Evolutionary conservation across 192 early-diverging fungal species (phyloP), one percentile per base, ranked within the genome.

Genomic region (Podila epicladia): DNA sequence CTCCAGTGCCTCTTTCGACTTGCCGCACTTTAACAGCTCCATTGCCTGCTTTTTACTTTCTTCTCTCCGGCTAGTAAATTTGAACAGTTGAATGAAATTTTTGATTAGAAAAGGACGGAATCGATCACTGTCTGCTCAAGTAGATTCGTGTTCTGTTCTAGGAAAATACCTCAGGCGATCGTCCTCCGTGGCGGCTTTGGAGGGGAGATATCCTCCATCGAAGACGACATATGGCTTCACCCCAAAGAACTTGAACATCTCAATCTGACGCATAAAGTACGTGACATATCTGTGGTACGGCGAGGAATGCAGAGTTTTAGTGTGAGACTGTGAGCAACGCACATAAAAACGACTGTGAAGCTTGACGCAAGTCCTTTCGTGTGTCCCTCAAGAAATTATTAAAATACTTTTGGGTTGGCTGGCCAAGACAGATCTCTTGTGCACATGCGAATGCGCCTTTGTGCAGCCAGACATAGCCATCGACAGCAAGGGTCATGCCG

Each of bases 401-500:
- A 15, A 72, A 57, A 20, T 82, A 95, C 94, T 86, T 91, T 55
- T 85, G 83, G 2, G 97, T 97, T 8, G 85, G 83, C n/a, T 87
- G 71, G 29, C 87, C 90, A 15, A 88, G 82, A 22, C 87, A 89
- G 8, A 99, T 84, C 13, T 99, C 97, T 22, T 88, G 71, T 0
- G 95, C 94, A 68, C 98, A 99, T 4, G 91, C 73, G 65, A 95
- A 94, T 6, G 94, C 94, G 17, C 94, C 97, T 53, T 89, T 87
- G 84, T 98, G 95, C 15, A 99, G 92, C 98, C 98, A 99, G 5
- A 95, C 94, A 78, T 99, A 97, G 1, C 93, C 94, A 82, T 99
- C 98, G 12, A 99, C 89, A 2, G 91, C 98, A 0, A 99, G 84
- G 17, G 86, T 88, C 49, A 85, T 79, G 11, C 95, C 94, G 15